Evolutionary conservation across 768 basidiomycete genomes (phyloP), one percentile per base, ranked within the genome.

Genomic region (Tulasnella sp.): DNA sequence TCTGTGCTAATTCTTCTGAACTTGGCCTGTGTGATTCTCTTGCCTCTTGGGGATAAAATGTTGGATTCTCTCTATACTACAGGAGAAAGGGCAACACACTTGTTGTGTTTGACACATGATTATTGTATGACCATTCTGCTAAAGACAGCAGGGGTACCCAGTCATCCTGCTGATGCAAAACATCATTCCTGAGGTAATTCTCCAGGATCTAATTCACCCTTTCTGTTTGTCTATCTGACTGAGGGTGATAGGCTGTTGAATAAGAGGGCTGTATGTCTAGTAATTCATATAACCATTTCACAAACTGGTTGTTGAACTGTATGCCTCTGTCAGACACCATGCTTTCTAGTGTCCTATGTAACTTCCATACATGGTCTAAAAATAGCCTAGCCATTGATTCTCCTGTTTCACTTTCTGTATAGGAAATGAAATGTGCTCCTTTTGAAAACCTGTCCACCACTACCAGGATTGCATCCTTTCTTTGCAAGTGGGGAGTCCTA

Each of bases 211-310:
- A 66, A 41, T 61, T 60, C 17, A 65, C 66, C 15, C 69, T 62
- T 64, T 75, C 73, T 0, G 73, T 72, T 25, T 67, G 70, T 51
- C 71, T 69, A 54, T 77, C 71, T 1, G 73, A 72, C 63, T 77
- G 68, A 0, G 74, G 76, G 51, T 78, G 78, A 59, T 73, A 78
- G 0, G 74, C 73, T 0, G 74, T 75, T 2, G 70, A 73, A 12
- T 63, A 58, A 7, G 8, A 68, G 29, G n/a, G 70, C 68, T 63
- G 25, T 17, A 46, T 30, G 9, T 59, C 62, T 0, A 73, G 51
- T 3, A 21, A 38, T n/a, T 69, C 65, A 60, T 68, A 64, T 2
- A 68, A 41, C 45, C 17, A 12, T 30, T 24, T n/a, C 8, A 17
- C 25, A 30, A 61, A 61, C 12, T 61, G n/a, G 21, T 38, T 21